Conservation (phyloP, 345 rosid genomes). For the Citrus sp. region DNA sequence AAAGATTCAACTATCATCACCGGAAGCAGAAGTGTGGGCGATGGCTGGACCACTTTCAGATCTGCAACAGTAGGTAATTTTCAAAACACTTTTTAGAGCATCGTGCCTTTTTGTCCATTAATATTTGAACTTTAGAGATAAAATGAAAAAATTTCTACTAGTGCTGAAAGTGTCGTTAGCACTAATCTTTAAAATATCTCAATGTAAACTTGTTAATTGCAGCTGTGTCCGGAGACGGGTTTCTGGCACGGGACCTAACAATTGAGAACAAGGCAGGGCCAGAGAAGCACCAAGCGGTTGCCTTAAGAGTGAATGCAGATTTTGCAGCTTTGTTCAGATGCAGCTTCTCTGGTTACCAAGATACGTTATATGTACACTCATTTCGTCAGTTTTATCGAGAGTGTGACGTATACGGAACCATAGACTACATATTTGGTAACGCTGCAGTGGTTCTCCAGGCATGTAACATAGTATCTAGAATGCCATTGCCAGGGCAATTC, state of each 20-base stretch:
- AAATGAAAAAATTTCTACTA: too few relatives aligned
- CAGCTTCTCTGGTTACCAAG: conserved; percentile 61
- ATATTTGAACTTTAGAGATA: too few relatives aligned
- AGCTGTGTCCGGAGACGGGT: conserved; percentile 83
- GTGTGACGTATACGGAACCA: conserved; percentile 68
- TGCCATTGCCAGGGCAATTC: conserved; percentile 69
- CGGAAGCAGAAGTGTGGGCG: conserved; percentile 62
- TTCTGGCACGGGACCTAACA: conserved; percentile 74
- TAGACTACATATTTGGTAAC: conserved; percentile 75
- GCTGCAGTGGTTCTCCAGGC: conserved; percentile 75
- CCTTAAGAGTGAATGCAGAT: conserved; percentile 70
- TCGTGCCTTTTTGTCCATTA: not conserved
- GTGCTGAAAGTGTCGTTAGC: too few relatives aligned
- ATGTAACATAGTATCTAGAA: conserved; percentile 56
- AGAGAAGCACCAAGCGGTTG: conserved; percentile 73
- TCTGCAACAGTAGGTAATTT: conserved; percentile 82
- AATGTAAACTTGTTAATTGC: not conserved
- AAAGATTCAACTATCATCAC: conserved; percentile 54
- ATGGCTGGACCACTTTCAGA: conserved; percentile 94
- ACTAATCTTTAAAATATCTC: not conserved
- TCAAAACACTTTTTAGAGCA: not conserved
- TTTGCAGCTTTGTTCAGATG: conserved; percentile 60
- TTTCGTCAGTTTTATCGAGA: conserved; percentile 80
- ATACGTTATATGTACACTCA: conserved; percentile 65
- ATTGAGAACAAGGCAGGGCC: conserved; percentile 79